phyloP scores from a whole-genome alignment of 306 rosid species.

The Astragalus glycyphyllos region DNA sequence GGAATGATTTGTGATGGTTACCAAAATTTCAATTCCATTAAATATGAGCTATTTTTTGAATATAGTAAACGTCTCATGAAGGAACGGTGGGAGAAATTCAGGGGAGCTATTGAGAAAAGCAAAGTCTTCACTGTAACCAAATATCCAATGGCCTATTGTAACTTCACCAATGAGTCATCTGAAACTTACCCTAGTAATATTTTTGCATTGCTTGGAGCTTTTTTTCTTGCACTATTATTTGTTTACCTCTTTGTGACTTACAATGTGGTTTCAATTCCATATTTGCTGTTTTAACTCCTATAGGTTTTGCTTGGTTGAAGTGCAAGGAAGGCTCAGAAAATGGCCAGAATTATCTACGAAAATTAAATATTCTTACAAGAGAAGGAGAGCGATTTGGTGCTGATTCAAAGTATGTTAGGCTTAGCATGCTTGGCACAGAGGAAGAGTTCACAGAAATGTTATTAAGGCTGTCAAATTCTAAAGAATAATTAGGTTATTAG shows the following conservation, averaged over 20 bases:
- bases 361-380: slow-evolving; percentile 52
- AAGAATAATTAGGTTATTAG: slow-evolving; percentile 8
- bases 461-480: slow-evolving; percentile 50
- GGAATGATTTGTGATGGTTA: slow-evolving; percentile 64
- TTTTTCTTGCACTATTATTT: background rate
- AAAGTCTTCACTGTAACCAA: slow-evolving; percentile 49
- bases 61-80: slow-evolving; percentile 48
- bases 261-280: background rate
- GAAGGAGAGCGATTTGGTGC: slow-evolving; percentile 70
- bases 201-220: background rate
- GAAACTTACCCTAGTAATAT: slow-evolving; percentile 66
- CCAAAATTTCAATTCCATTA: slow-evolving; percentile 44
- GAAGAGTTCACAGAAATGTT: slow-evolving; percentile 57
- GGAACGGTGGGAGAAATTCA: slow-evolving; percentile 70
- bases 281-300: background rate
- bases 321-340: slow-evolving; percentile 58
- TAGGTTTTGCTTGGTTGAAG: slow-evolving; percentile 85
- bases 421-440: slow-evolving; percentile 62
- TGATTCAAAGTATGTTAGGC: slow-evolving; percentile 51
- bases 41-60: slow-evolving; percentile 63
- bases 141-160: slow-evolving; percentile 53
- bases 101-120: slow-evolving; percentile 45
- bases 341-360: slow-evolving; percentile 48
- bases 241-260: background rate
- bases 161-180: slow-evolving; percentile 53